Conservation (phyloP, 805 yeast genomes). For the Monosporozyma yasuniensis region DNA sequence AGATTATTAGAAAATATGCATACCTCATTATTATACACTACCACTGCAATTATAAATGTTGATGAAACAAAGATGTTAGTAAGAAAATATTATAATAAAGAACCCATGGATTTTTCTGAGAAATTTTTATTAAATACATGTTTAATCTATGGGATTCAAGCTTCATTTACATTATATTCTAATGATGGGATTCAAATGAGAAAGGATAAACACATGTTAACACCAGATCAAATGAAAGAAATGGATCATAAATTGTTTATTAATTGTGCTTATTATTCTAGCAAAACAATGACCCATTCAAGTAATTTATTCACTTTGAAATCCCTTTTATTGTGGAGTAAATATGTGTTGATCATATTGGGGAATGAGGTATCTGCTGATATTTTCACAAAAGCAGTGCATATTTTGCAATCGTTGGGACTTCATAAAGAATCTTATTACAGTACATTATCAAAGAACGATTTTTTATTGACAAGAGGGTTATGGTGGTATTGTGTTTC, state of each 20-base stretch:
- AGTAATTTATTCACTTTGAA: constrained; percentile 44
- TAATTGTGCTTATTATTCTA: constrained; percentile 41
- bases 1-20: constrained; percentile 8
- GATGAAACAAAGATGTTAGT: constrained; percentile 3
- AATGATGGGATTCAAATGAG: constrained; percentile 4
- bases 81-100: constrained; percentile 6
- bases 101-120: constrained; percentile 10
- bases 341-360: constrained; percentile 24
- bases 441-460: constrained; percentile 24
- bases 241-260: constrained; percentile 22
- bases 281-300: constrained; percentile 36
- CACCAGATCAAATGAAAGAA: constrained; percentile 7
- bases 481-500: constrained; percentile 38
- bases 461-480: constrained; percentile 32
- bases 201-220: constrained; percentile 8
- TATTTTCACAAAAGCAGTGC: constrained; percentile 36
- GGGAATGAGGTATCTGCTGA: constrained; percentile 35
- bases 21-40: constrained; percentile 3
- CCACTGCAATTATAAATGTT: constrained; percentile 4
- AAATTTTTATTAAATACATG: constrained; percentile 11
- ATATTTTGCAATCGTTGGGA: constrained; percentile 48
- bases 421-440: constrained; percentile 42
- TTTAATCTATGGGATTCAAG: constrained; percentile 8
- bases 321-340: constrained; percentile 40
- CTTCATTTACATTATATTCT: constrained; percentile 5